Evolutionary conservation across 2,329 filamentous ascomycete species (phyloP), one percentile per base, ranked within the genome.

Genomic region (Fusarium robinianum): DNA sequence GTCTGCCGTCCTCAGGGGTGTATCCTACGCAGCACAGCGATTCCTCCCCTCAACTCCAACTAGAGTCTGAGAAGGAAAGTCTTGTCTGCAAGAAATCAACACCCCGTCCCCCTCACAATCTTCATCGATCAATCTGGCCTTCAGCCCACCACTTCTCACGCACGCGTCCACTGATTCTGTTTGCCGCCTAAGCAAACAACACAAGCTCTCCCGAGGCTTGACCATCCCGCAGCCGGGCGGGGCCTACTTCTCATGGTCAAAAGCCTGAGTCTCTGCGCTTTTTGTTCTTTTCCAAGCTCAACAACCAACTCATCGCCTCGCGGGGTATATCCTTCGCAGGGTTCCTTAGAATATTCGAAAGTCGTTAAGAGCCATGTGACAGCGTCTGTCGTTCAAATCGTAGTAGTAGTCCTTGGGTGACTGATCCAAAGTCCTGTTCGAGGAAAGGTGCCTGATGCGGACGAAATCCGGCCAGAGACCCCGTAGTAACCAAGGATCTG

Each of bases 321-420:
- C 62, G 63, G 66, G 67, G 67, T 69, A 69, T 69, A 69, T 69
- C 67, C 67, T 67, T 69, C 67, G 65, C 66, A 65, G 64, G 49
- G 64, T 67, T 67, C 63, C 65, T 57, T 65, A 57, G 56, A 62
- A 55, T 61, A 60, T 61, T 66, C 52, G 52, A 55, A 63, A 61
- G 56, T 65, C 61, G 59, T 65, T 61, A 64, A 66, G 66, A 67
- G 61, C 63, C 62, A 66, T 52, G 61, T 66, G 59, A 66, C 63
- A 64, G 59, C 59, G 56, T 66, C 62, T 63, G 58, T 63, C 61
- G 62, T 67, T 63, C 57, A 61, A 63, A 58, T 62, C 55, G 60
- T 61, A 59, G 57, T 63, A 57, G 58, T 62, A 62, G 60, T 62
- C 57, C 55, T 60, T 61, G 60, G 56, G 53, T 58, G 58, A 60